Evolutionary conservation across 2,329 filamentous ascomycete genomes (phyloP), one percentile per base, ranked within the genome.

Genomic region (Coniella lustricola): DNA sequence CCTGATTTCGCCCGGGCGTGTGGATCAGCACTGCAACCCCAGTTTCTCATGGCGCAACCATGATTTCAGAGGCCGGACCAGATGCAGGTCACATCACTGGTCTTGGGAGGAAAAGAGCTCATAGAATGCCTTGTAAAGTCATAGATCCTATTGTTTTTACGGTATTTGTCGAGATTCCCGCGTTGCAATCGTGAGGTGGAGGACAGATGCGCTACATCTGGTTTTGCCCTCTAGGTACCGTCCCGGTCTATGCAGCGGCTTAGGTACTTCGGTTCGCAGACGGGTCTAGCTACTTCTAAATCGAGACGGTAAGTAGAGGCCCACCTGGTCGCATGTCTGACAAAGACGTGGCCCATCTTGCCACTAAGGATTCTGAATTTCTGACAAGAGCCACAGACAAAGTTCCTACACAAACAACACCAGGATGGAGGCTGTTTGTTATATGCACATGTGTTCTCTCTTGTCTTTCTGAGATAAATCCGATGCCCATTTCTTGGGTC

Each of bases 341-440:
- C 39, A 42, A 42, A 42, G 39, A 42, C 39, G 39, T 42, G 39
- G 39, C 39, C 29, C 39, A 42, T 25, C 13, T 42, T n/a, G 39
- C 39, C 39, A 13, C 17, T 33, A 12, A 16, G 29, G 16, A 42
- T 3, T 33, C 29, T 42, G 16, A 21, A 10, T 32, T 3, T 33
- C 29, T 42, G 16, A 21, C 29, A 16, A 42, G 39, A 42, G 39
- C 29, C 32, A 29, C 17, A 16, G 39, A 31, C 22, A 12, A 18
- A 18, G 22, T 5, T n/a, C 22, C 9, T 10, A 16, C 38, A 13
- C n/a, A 29, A 22, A 40, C n/a, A 31, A 13, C 13, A 40, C 29
- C 20, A 40, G 8, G 20, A 8, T 4, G 16, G 10, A 7, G n/a
- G 10, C 21, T 18, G 3, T 4, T 40, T 31, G n/a, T 25, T 10